Conservation (phyloP, 495 filamentous ascomycete genomes). For the Xylaria flabelliformis region DNA sequence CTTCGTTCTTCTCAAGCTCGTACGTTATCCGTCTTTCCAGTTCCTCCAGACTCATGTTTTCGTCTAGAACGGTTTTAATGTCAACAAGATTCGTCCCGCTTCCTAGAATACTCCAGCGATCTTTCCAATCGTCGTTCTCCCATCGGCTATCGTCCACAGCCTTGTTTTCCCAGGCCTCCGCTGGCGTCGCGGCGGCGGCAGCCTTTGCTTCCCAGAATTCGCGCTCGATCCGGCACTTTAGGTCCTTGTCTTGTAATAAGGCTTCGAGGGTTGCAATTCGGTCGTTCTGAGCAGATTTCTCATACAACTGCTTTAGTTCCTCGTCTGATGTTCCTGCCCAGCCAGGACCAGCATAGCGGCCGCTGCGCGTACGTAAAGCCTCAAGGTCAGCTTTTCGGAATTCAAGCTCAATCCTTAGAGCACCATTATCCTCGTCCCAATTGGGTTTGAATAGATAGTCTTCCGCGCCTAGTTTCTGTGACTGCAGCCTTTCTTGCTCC, state of each 20-base stretch:
- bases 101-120: slow-evolving; percentile 16
- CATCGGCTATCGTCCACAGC: background rate
- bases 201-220: slow-evolving; percentile 8
- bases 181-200: background rate
- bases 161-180: slow-evolving; percentile 1
- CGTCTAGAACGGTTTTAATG: slow-evolving; percentile 9
- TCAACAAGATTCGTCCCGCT: slow-evolving; percentile 6
- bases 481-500: background rate
- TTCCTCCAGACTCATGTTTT: slow-evolving; percentile 3
- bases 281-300: background rate
- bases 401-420: background rate
- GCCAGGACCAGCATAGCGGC: background rate
- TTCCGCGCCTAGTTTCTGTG: background rate
- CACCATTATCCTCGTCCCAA: background rate
- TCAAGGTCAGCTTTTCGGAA: slow-evolving; percentile 6
- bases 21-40: slow-evolving; percentile 7
- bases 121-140: slow-evolving; percentile 17
- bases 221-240: background rate
- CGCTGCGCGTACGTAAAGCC: background rate
- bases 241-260: background rate
- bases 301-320: background rate
- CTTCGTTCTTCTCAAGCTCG: slow-evolving; percentile 21
- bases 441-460: background rate
- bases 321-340: background rate
- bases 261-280: background rate